Evolutionary conservation across 768 basidiomycete genomes (phyloP).

Genomic region (Russula compacta): DNA sequence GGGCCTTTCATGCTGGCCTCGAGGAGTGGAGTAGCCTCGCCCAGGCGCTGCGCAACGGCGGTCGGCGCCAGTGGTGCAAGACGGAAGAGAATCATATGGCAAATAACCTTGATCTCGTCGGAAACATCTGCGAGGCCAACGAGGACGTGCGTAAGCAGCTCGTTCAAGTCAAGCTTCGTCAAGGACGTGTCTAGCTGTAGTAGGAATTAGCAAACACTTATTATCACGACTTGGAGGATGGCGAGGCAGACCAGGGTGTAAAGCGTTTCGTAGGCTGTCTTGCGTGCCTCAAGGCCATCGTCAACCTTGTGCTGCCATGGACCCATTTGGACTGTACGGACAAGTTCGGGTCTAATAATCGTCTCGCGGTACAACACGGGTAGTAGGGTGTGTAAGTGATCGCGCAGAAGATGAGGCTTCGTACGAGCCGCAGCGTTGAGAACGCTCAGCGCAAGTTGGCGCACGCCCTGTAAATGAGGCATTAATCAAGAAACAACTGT

Average conservation of each 20-base stretch:
- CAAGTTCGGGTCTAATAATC: conserved; percentile 61
- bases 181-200: conserved; percentile 84
- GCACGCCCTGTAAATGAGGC: conserved; percentile 56
- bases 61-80: conserved; percentile 81
- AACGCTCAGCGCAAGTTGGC: conserved; percentile 80
- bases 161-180: conserved; percentile 75
- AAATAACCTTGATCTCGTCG: conserved; percentile 96
- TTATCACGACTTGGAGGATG: not conserved
- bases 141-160: conserved; percentile 74
- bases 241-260: conserved; percentile 71
- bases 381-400: conserved; percentile 66
- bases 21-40: conserved; percentile 74
- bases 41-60: conserved; percentile 72
- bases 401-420: conserved; percentile 85
- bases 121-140: conserved; percentile 80
- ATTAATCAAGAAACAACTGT: not conserved
- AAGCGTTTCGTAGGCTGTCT: conserved; percentile 96
- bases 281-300: conserved; percentile 91
- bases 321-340: conserved; percentile 92
- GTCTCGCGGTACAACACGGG: conserved; percentile 86
- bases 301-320: conserved; percentile 97
- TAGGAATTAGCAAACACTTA: not conserved
- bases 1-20: conserved; percentile 87
- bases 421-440: conserved; percentile 93
- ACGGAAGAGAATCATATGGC: conserved; percentile 91